Percentiles rank a stretch among this genome's conserved stretches.
Evolutionary conservation across 2,329 filamentous ascomycete genomes (phyloP).

Genomic region (Botrytis byssoidea): DNA sequence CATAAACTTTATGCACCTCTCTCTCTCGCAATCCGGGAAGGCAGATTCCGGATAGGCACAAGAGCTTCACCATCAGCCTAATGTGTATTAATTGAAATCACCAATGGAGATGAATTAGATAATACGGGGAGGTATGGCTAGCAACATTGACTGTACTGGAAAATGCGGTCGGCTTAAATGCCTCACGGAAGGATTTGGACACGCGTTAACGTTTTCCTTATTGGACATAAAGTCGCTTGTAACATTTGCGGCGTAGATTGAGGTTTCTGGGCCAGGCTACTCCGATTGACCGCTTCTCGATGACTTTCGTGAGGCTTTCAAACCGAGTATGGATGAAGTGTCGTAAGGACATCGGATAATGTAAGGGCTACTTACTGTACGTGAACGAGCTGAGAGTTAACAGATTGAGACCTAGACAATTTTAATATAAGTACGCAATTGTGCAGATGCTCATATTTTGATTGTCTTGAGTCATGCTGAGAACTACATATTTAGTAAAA

Average conservation of each 20-base stretch:
- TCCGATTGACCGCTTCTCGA: constrained; percentile 2
- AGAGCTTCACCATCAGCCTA: background rate
- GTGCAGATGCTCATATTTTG: background rate
- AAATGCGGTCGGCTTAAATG: background rate
- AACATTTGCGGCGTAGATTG: background rate
- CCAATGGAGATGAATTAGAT: background rate
- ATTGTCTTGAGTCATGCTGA: background rate
- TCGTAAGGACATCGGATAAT: background rate
- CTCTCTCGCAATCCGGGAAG: background rate
- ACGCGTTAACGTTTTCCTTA: background rate
- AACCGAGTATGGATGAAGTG: constrained; percentile 1
- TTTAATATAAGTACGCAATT: background rate
- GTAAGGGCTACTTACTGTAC: constrained; percentile 8
- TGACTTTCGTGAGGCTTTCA: background rate
- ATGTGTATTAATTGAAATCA: background rate
- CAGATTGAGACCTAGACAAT: background rate
- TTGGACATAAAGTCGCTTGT: background rate
- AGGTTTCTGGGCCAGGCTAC: background rate
- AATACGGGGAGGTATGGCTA: background rate
- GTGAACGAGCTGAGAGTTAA: background rate
- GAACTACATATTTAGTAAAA: background rate
- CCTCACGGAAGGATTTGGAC: background rate
- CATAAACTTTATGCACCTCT: background rate
- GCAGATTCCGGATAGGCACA: background rate
- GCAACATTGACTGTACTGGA: background rate